A percentile compares a stretch with the other conserved stretches of the same genome.
phyloP scores from a whole-genome alignment of 75 land plant species.

The Pseudotsuga menziesii region DNA sequence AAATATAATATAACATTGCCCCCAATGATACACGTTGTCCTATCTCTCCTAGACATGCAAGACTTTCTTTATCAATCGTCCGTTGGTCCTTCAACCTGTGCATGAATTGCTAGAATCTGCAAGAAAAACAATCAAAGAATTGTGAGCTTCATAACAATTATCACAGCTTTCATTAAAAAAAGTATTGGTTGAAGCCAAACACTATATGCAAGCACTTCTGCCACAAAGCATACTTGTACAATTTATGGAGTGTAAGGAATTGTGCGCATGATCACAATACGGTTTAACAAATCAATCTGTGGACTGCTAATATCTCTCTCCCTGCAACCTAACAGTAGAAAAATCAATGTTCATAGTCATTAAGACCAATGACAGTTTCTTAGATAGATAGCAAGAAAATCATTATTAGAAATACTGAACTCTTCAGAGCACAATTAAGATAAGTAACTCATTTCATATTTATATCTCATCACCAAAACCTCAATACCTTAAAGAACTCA shows the following conservation, averaged over 20 bases:
- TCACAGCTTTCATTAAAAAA: not conserved
- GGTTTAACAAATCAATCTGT: conserved; percentile 93
- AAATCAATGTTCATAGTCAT: not conserved
- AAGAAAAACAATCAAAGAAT: not conserved
- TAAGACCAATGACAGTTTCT: not conserved
- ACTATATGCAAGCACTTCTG: not conserved
- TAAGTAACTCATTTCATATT: conserved; percentile 96
- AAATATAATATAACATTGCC: conserved; percentile 21
- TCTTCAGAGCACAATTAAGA: conserved; percentile 93
- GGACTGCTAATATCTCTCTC: conserved; percentile 96
- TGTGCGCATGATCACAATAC: conserved; percentile 81
- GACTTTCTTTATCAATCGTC: conserved; percentile 75
- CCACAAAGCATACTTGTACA: conserved; percentile 62
- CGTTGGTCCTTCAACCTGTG: conserved; percentile 83
- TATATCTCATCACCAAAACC: conserved; percentile 37
- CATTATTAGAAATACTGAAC: conserved; percentile 90
- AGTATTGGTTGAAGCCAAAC: not conserved
- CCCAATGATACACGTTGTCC: conserved; percentile 82
- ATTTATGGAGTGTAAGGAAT: conserved; percentile 89
- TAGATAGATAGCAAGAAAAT: conserved; percentile 32
- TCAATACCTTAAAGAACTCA: not conserved
- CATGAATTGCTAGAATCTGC: conserved; percentile 92
- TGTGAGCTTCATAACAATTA: conserved; percentile 1
- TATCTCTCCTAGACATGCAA: conserved; percentile 85
- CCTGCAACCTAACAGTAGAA: conserved; percentile 25